phyloP scores from a whole-genome alignment of 139 green algal species.

The Auxenochlorella pyrenoidosa region DNA sequence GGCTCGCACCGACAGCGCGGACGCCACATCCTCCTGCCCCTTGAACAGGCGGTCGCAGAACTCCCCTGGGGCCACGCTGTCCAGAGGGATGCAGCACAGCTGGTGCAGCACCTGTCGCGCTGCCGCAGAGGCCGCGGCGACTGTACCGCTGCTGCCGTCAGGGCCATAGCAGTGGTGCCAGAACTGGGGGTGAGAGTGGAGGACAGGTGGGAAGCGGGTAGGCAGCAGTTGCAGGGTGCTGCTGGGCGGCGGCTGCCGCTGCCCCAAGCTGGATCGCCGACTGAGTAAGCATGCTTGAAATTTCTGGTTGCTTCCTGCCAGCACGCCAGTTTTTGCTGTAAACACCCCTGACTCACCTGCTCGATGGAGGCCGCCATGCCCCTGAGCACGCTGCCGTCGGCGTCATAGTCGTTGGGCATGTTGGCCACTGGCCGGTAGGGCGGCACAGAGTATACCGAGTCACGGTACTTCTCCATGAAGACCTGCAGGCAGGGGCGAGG shows the following conservation, averaged over 20 bases:
- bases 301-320: no score
- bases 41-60: not conserved
- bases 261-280: no score
- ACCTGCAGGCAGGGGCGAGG: not conserved
- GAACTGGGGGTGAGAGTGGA: not conserved
- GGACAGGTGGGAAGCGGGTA: no score
- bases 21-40: not conserved
- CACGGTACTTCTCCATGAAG: not conserved
- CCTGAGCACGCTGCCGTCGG: constrained; percentile 24
- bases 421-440: constrained; percentile 12
- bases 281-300: no score
- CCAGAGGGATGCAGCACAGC: not conserved
- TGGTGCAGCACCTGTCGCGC: not conserved
- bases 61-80: not conserved
- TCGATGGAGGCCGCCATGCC: not conserved
- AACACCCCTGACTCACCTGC: not conserved
- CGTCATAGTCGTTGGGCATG: not conserved
- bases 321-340: no score
- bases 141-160: constrained; percentile 9
- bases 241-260: no score
- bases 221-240: no score
- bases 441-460: not conserved
- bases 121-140: not conserved
- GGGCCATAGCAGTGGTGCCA: constrained; percentile 24
- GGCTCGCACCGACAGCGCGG: not conserved